Evolutionary conservation across 176 grass and related monocot genomes (phyloP).

Genomic region (Luzula sylvatica): DNA sequence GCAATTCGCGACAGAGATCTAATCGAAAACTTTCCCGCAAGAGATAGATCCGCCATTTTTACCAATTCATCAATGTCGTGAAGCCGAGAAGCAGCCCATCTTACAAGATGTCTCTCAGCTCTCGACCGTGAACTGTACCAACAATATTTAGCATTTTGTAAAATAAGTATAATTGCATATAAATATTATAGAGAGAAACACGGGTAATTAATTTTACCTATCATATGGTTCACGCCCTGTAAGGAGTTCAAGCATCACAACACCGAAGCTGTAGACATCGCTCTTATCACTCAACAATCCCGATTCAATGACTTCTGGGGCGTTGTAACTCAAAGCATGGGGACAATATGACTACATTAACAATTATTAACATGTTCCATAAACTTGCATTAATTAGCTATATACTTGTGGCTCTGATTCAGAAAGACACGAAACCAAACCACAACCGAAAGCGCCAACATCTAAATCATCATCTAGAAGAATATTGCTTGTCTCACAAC

Average conservation of each 20-base stretch:
- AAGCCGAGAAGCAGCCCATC: constrained; percentile 68
- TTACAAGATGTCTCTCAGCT: constrained; percentile 59
- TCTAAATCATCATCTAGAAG: constrained; percentile 28
- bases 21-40: constrained; percentile 40
- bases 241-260: constrained; percentile 86
- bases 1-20: constrained; percentile 62
- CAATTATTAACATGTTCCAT: background rate
- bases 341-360: background rate
- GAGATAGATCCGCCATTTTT: constrained; percentile 59
- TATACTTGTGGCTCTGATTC: constrained; percentile 27
- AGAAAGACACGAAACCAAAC: constrained; percentile 14
- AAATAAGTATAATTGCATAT: no score
- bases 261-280: constrained; percentile 87
- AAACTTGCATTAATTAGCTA: background rate
- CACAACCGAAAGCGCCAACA: constrained; percentile 21
- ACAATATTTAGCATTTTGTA: background rate
- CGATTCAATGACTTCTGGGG: constrained; percentile 68
- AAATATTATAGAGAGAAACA: no score
- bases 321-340: constrained; percentile 39
- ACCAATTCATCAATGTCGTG: constrained; percentile 68
- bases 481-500: constrained; percentile 33
- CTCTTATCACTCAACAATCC: constrained; percentile 35
- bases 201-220: no score
- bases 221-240: constrained; percentile 75
- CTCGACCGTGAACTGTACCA: constrained; percentile 44